Conservation (phyloP, 2,329 filamentous ascomycete genomes). For the Aureobasidium sp. region DNA sequence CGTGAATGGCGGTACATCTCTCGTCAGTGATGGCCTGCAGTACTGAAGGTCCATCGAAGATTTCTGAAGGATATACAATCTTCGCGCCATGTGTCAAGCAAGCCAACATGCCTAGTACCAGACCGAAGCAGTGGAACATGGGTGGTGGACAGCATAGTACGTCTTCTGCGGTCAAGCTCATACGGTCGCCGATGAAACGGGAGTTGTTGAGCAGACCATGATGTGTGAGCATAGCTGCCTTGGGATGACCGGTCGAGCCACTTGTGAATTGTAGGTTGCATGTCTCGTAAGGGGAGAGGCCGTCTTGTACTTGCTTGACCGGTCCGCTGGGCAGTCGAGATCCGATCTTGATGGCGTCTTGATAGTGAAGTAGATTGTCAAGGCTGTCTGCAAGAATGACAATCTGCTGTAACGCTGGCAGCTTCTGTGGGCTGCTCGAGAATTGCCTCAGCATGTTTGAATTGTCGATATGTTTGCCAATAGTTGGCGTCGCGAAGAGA, state of each 20-base stretch:
- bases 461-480: conserved; percentile 58
- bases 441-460: conserved; percentile 45
- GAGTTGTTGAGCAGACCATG: conserved; percentile 25
- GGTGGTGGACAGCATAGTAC: conserved; percentile 75
- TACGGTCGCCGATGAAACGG: conserved; percentile 53
- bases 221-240: conserved; percentile 64
- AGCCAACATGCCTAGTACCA: conserved; percentile 68
- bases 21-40: conserved; percentile 53
- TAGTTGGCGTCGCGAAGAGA: conserved; percentile 64
- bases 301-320: conserved; percentile 48
- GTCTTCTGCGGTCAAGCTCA: conserved; percentile 60
- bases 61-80: conserved; percentile 68
- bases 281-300: conserved; percentile 58
- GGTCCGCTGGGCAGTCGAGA: conserved; percentile 42
- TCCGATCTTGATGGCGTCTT: conserved; percentile 36
- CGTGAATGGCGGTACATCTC: conserved; percentile 62
- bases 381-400: conserved; percentile 23
- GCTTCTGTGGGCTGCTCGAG: conserved; percentile 12
- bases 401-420: conserved; percentile 23
- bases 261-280: conserved; percentile 70
- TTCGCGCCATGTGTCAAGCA: conserved; percentile 67
- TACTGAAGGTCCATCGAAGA: conserved; percentile 62
- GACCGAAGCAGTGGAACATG: conserved; percentile 79
- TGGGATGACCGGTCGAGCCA: conserved; percentile 66
- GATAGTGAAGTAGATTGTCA: conserved; percentile 22